Base-by-base conservation (phyloP, 257 asterid species). In the Lavandula angustifolia region DNA sequence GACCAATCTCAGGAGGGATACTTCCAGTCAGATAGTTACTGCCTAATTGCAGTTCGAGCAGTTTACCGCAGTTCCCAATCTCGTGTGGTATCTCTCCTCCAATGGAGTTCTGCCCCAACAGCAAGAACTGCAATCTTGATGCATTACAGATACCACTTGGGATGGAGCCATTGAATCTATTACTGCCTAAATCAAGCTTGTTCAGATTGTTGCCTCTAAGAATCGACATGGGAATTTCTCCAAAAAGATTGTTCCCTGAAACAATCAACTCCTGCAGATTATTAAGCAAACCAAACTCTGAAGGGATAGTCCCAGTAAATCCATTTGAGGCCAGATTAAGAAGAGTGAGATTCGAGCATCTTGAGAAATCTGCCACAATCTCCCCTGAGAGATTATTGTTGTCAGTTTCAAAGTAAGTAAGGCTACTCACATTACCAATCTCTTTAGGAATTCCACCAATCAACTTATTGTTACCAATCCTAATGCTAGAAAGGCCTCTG, bases 321-420 rank as follows among this genome's bases (percentile, higher is more conserved):
- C 87, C 84, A 66, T 94, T 94, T 10, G 96, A 89, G 54, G 99
- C 99, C 62, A 94, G 74, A 72, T 89, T 94, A 54, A 94, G 90
- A 4, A 94, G 97, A 12, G 90, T 81, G 31, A 90, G 91, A 75
- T 94, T 94, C 9, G 80, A 69, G 73, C 99, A 94, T 42, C 75
- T 81, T 0, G 97, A 85, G 56, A 94, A 87, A 55, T 87, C 99
- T 1, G 81, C 35, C 40, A 78, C 87, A 68, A 94, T 87, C 79
- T 82, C 96, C 22, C 99, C 99, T 0, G 96, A 84, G 4, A 94
- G 95, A 75, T 74, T 70, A 52, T 94, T 94, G 34, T 81, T 79
- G 59, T 90, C 92, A 0, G 92, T 97, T 77, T 94, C 99, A 70
- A 94, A 94, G 64, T 94, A 94, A 41, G 96, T 79, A 66, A 94